Percentiles rank a stretch among this genome's conserved stretches.
Evolutionary conservation across 2,329 filamentous ascomycete genomes (phyloP).

Genomic region (Botryotinia convoluta): DNA sequence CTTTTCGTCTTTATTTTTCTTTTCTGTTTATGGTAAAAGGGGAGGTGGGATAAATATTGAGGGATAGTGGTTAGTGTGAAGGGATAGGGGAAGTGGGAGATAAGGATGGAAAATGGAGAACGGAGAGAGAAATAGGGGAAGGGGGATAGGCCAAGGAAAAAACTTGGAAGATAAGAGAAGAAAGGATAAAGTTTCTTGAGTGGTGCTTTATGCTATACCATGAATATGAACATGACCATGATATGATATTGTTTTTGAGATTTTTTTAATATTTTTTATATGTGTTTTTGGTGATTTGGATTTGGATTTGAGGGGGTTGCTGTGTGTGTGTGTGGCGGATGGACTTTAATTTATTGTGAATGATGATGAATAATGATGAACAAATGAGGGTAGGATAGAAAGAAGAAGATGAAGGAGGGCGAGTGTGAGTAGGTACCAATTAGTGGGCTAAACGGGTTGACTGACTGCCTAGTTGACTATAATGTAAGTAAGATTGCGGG

Average conservation of each 20-base stretch:
- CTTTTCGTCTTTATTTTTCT: background rate
- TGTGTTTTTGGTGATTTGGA: background rate
- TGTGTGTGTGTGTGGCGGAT: background rate
- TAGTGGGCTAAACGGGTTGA: background rate
- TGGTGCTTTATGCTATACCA: background rate
- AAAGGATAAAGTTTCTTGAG: background rate
- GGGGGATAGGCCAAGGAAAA: background rate
- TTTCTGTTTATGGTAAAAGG: constrained; percentile 1
- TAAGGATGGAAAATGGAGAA: background rate
- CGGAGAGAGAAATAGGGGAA: background rate
- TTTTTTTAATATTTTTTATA: background rate
- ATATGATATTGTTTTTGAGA: background rate
- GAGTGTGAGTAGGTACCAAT: background rate
- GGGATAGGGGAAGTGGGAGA: background rate
- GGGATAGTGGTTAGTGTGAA: background rate
- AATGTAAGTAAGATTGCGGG: too few relatives aligned
- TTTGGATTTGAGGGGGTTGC: background rate
- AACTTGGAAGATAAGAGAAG: background rate
- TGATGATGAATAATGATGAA: background rate
- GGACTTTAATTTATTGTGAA: background rate
- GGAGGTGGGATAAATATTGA: background rate
- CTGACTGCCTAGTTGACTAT: too few relatives aligned
- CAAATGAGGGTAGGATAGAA: background rate
- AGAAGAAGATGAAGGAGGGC: background rate
- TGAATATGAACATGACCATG: background rate